A percentile compares a stretch with the other conserved stretches of the same genome.
Evolutionary conservation across 805 yeast species (phyloP).

Genomic region (Kluyveromyces dobzhanskii): DNA sequence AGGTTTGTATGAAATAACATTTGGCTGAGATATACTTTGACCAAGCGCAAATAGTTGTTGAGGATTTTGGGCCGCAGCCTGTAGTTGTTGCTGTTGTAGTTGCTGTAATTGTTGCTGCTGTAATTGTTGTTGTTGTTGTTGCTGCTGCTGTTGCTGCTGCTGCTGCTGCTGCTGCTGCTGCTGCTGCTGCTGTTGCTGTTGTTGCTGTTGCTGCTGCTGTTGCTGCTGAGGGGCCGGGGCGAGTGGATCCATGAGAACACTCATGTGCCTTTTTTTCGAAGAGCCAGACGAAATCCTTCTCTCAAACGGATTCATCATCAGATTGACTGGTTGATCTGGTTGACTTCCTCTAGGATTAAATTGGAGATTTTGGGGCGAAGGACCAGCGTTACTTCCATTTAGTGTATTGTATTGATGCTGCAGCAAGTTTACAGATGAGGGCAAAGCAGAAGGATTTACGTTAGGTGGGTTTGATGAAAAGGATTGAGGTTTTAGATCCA

Average conservation of each 20-base stretch:
- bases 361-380: background rate
- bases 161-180: background rate
- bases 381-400: background rate
- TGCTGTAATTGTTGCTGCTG: background rate
- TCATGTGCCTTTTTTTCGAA: conserved; percentile 18
- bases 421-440: background rate
- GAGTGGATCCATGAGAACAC: conserved; percentile 21
- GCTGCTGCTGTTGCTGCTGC: background rate
- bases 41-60: background rate
- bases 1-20: conserved; percentile 9
- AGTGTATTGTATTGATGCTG: background rate
- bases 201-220: background rate
- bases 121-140: background rate
- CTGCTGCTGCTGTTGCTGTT: background rate
- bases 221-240: conserved; percentile 13
- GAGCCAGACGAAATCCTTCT: conserved; percentile 8
- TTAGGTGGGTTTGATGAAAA: background rate
- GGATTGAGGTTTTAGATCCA: background rate
- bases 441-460: background rate
- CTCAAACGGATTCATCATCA: conserved; percentile 21
- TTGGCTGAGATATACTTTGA: conserved; percentile 2
- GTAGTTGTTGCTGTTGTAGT: background rate
- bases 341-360: background rate
- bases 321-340: background rate
- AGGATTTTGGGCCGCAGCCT: background rate